A percentile compares a stretch with the other conserved stretches of the same genome.
These are phyloP conservation scores for Diutina ranongensis DNA, from an alignment of 1,139 yeast species.

Conservation along the genomic window DNA sequence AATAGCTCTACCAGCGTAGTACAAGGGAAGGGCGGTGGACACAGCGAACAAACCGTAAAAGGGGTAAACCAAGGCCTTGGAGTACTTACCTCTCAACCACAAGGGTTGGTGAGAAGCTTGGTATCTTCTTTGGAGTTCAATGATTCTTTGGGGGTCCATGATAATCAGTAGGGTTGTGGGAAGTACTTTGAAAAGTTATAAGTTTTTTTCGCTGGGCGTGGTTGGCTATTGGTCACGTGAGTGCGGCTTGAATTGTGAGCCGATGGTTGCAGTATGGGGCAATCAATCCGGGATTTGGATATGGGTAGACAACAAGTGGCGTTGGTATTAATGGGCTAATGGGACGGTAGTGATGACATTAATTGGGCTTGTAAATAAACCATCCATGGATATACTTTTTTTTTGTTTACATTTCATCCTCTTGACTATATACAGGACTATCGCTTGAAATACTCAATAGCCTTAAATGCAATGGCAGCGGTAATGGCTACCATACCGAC, in stretches of 20 bases:
- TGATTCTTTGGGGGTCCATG: constrained; percentile 57
- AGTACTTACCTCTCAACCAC: constrained; percentile 65
- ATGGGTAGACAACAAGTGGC: too few relatives aligned
- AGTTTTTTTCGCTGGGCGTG: background rate
- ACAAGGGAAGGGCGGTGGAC: constrained; percentile 58
- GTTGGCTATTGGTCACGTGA: constrained; percentile 3
- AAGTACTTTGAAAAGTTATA: background rate
- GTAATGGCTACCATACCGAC: background rate
- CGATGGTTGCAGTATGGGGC: background rate
- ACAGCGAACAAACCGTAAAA: constrained; percentile 78
- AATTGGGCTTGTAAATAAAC: too few relatives aligned
- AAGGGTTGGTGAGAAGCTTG: constrained; percentile 62
- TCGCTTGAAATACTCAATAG: background rate
- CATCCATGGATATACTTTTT: background rate
- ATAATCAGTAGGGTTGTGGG: constrained; percentile 10
- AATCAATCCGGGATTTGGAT: too few relatives aligned
- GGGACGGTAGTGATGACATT: too few relatives aligned
- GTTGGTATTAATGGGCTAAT: background rate
- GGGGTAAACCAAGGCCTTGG: constrained; percentile 77
- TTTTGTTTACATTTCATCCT: background rate
- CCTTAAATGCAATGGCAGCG: background rate
- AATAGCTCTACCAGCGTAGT: constrained; percentile 71
- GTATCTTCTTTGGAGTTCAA: constrained; percentile 64
- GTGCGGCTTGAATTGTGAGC: background rate
- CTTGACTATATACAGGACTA: too few relatives aligned